Conservation (phyloP, 1,139 yeast species). For the Spathaspora sp. region DNA sequence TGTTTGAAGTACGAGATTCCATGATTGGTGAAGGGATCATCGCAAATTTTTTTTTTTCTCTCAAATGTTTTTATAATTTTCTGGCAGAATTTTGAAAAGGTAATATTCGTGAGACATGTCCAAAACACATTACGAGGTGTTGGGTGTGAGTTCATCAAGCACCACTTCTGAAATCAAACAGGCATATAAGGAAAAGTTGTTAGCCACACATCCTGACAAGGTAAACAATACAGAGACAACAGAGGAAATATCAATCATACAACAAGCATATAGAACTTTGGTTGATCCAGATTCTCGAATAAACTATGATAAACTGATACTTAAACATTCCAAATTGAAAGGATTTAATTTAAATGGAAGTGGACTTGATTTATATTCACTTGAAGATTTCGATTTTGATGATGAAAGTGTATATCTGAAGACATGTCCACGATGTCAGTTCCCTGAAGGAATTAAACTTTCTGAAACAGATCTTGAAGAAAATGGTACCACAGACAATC, state of each 20-base stretch:
- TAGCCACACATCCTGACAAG: constrained; percentile 79
- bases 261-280: constrained; percentile 61
- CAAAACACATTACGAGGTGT: constrained; percentile 48
- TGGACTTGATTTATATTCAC: constrained; percentile 63
- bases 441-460: constrained; percentile 52
- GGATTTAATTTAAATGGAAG: constrained; percentile 59
- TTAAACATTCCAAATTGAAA: constrained; percentile 35
- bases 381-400: constrained; percentile 55
- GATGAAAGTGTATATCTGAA: constrained; percentile 39
- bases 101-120: background rate
- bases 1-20: constrained; percentile 22
- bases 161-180: constrained; percentile 42
- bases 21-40: constrained; percentile 8
- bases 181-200: constrained; percentile 62
- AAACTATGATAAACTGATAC: constrained; percentile 50
- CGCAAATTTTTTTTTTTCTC: constrained; percentile 5
- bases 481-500: constrained; percentile 48
- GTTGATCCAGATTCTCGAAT: constrained; percentile 36
- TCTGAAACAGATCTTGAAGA: constrained; percentile 59
- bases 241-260: constrained; percentile 39
- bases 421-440: constrained; percentile 75
- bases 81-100: constrained; percentile 2
- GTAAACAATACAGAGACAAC: constrained; percentile 17
- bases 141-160: constrained; percentile 36
- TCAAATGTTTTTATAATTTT: constrained; percentile 3